Base-by-base conservation (phyloP, 768 basidiomycete genomes). In the Boletus rufocinnamomeus region DNA sequence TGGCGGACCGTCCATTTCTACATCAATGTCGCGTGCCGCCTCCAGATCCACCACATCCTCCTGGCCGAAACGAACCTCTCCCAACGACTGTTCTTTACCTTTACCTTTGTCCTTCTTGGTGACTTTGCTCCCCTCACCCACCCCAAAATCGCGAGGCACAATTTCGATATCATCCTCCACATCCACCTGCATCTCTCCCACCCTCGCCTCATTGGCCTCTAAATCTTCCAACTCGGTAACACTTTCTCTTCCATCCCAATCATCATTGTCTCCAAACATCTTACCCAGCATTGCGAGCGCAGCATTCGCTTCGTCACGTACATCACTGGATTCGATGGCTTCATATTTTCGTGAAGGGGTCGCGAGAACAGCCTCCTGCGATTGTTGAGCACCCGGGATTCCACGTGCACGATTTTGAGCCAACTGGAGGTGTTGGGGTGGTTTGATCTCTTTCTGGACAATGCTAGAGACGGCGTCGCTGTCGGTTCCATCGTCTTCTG, bases 191-290 rank as follows among this genome's bases (percentile, higher is more conserved):
- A 52, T 50, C 21, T 30, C 37, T 11, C 17, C 32, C 3, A 10
- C 46, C 14, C n/a, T 41, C 23, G 2, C 27, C 11, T 30, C 48
- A 71, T 35, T 40, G 70, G 74, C 27, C 71, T 75, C 62, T 4
- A 52, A 17, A 21, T 35, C 51, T 52, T 85, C 85, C 41, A 84
- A 70, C 28, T 85, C 87, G 1, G 83, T 82, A 4, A 83, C 71
- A 58, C 80, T 83, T 67, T 89, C 88, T 25, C 71, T 70, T 7
- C 82, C 86, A 3, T 77, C 79, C 89, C 89, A 89, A 8, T 85
- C 80, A 6, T 77, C 77, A 14, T 75, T 74, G 19, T 72, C 74
- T 1, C 77, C 84, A 49, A 89, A 88, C 37, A 90, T 70, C 1
- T 80, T 77, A 7, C 75, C 67, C 0, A 88, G 72, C 19, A 89